Evolutionary conservation across 169 alveolate species (phyloP), one percentile per base, ranked within the genome.

Genomic region (Plasmodium vivax): DNA sequence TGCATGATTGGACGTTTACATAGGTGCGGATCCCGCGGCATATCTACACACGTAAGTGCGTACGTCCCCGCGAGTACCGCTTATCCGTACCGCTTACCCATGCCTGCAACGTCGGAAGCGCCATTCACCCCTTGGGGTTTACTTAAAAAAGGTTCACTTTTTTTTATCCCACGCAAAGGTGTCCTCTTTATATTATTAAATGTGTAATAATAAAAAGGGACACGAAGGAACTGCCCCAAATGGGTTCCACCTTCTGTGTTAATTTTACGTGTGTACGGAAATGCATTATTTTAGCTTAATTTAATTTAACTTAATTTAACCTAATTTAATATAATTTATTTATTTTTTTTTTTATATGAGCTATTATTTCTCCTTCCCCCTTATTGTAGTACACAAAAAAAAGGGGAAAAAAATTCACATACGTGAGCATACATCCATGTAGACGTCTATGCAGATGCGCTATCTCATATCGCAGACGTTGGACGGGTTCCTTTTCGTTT

Each of bases 191-290:
- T 82, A 82, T 82, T 82, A 82, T 82, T 82, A 82, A 82, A 82
- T 82, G 90, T 82, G 90, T 82, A 82, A 82, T 82, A 38, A 82
- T 82, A 82, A 19, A 82, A 82, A 12, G 34, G 90, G 71, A 82
- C 56, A 82, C 23, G 45, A 38, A n/a, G 84, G 56, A 47, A 27
- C 3, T 12, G 38, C 38, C 2, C 7, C 9, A 19, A 30, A 32
- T 82, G 41, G 47, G 38, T 41, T 3, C 27, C 10, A 38, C 8
- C 34, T 81, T 30, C 68, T 51, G 14, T 56, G 75, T 43, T 56
- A 54, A 30, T 27, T 47, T 47, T 16, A 82, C 51, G 23, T 51
- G 58, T 56, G 68, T 30, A 41, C 79, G 56, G 75, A 54, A 38
- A 51, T 38, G 34, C 38, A 54, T 51, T 81, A 27, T 6, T 45